Evolutionary conservation across 345 rosid species (phyloP).

Genomic region (Zanthoxylum bungeanum): DNA sequence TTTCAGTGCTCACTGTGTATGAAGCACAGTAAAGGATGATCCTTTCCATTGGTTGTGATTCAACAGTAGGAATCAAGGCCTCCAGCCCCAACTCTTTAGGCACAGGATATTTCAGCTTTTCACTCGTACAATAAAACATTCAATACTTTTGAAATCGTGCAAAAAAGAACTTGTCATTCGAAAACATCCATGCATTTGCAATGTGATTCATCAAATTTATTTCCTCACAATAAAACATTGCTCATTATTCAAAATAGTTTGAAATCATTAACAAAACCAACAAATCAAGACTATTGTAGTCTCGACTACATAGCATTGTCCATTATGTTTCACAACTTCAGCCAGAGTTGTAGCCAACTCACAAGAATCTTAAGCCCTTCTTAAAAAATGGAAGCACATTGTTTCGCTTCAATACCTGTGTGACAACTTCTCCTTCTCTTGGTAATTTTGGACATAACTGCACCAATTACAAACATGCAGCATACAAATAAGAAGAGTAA

Average conservation of each 20-base stretch:
- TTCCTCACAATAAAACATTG: neutral
- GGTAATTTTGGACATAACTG: constrained; percentile 52
- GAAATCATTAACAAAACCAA: neutral
- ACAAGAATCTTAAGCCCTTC: neutral
- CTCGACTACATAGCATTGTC: neutral
- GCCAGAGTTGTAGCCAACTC: neutral
- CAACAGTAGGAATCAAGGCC: neutral
- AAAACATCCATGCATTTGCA: neutral
- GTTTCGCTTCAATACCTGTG: constrained; percentile 42
- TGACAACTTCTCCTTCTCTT: constrained; percentile 58
- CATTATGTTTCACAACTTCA: neutral
- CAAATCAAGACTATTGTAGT: constrained; percentile 1
- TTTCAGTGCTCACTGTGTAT: no score
- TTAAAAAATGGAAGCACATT: neutral
- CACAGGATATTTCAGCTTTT: neutral
- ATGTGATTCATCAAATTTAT: constrained; percentile 3
- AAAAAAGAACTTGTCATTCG: neutral
- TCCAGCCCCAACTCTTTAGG: no score
- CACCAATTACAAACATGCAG: constrained; percentile 9
- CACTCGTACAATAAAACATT: neutral
- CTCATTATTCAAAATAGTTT: neutral
- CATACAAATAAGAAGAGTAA: neutral
- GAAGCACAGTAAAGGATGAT: neutral
- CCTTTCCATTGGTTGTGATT: neutral
- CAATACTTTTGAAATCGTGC: neutral